Conservation (phyloP, 371 early-diverging fungal species). For the Mucor racemosus region DNA sequence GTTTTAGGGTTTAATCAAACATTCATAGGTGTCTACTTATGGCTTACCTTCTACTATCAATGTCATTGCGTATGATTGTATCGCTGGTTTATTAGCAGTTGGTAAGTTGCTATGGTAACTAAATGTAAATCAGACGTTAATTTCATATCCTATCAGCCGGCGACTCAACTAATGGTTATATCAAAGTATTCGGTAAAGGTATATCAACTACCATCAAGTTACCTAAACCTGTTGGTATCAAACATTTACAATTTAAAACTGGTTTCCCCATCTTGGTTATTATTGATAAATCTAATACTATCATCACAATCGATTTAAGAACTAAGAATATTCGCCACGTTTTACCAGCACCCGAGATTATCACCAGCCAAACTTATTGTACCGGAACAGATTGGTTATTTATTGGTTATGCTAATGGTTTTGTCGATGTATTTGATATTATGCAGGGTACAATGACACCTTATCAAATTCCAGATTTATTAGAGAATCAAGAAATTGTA, state of each 20-base stretch:
- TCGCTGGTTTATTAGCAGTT: slow-evolving; percentile 57
- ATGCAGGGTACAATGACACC: slow-evolving; percentile 45
- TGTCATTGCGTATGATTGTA: slow-evolving; percentile 58
- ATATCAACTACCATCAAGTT: slow-evolving; percentile 34
- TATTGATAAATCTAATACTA: slow-evolving; percentile 55
- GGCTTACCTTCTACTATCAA: slow-evolving; percentile 54
- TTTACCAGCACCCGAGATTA: slow-evolving; percentile 47
- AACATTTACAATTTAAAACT: slow-evolving; percentile 57
- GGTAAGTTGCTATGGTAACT: slow-evolving; percentile 36
- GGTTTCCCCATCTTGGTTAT: slow-evolving; percentile 53
- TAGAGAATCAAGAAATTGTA: slow-evolving; percentile 9
- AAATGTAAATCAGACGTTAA: neutral
- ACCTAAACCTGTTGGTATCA: slow-evolving; percentile 41
- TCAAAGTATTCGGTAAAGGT: slow-evolving; percentile 52
- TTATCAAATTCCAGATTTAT: slow-evolving; percentile 57
- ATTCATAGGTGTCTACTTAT: slow-evolving; percentile 45
- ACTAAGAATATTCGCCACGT: slow-evolving; percentile 45
- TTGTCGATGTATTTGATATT: slow-evolving; percentile 60
- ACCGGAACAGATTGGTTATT: slow-evolving; percentile 63
- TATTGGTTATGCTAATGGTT: slow-evolving; percentile 61
- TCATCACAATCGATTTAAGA: slow-evolving; percentile 56
- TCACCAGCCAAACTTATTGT: slow-evolving; percentile 57
- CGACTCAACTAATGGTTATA: slow-evolving; percentile 26
- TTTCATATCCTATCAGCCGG: slow-evolving; percentile 10
- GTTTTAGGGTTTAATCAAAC: neutral